Evolutionary conservation across 2,329 filamentous ascomycete genomes (phyloP), one percentile per base, ranked within the genome.

Genomic region (Aspergillus calidoustus): DNA sequence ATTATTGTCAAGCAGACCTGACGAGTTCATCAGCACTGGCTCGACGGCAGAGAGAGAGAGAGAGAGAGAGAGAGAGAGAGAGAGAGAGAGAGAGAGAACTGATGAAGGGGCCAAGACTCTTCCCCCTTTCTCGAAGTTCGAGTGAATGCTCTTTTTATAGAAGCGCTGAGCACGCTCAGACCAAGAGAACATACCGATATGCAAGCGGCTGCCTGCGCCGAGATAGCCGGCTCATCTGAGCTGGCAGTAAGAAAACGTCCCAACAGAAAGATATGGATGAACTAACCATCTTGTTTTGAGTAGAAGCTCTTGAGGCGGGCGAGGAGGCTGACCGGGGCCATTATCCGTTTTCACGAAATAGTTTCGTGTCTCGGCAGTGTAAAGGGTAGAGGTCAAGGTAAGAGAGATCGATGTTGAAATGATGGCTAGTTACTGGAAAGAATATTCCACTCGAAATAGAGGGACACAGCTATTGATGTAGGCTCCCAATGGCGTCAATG

Each of bases 1-100:
- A 92, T 80, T 69, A 93, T 77, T n/a, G 92, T 96, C 79, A 96
- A 96, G 64, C 89, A 77, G 64, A 93, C 80, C 91, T 91, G 59
- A 58, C 19, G 28, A 46, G 23, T 25, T 15, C 30, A 47, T 59
- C 54, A 63, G 63, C 55, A 56, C 44, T 30, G 51, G 43, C 31
- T 49, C 19, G 30, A 41, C 25, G 17, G 48, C 11, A 30, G 19
- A 19, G 19, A 19, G 19, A 19, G 19, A 19, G 49, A 38, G 17
- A 53, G 19, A 30, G 43, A 55, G 30, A 46, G 9, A 30, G 28
- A 8, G 28, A 56, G 59, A 13, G 19, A 19, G 19, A 19, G 49
- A 38, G 17, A 53, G 19, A 30, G 43, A 55, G 30, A 46, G 9
- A 30, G 28, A 8, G 28, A 56, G 59, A 13, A 43, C 44, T 11